Percentiles rank a stretch among this genome's conserved stretches.
phyloP scores from a whole-genome alignment of 2,329 filamentous ascomycete species.

The Leptographium radiaticola region DNA sequence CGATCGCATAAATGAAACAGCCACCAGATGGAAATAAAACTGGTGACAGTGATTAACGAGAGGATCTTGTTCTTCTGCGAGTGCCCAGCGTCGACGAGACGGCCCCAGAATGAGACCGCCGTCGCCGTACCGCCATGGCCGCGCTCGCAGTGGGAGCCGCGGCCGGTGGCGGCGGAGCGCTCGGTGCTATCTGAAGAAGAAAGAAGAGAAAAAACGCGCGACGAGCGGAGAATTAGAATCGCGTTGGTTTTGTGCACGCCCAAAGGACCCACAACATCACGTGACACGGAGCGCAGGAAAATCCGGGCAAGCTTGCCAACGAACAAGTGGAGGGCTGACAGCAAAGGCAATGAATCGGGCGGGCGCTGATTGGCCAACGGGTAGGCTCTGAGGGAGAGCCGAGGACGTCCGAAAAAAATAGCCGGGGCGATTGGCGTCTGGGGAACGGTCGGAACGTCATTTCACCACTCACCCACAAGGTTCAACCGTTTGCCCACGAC shows the following conservation, averaged over 20 bases:
- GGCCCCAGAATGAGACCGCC: conserved; percentile 13
- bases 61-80: conserved; percentile 38
- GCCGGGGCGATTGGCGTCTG: not conserved
- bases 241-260: not conserved
- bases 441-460: too few relatives aligned
- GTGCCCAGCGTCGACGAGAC: conserved; percentile 14
- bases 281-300: conserved; percentile 11
- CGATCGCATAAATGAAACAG: conserved; percentile 47
- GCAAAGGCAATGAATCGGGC: conserved; percentile 7
- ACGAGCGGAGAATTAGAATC: conserved; percentile 3
- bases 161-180: conserved; percentile 21
- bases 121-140: not conserved
- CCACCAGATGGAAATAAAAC: conserved; percentile 29
- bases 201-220: conserved; percentile 20
- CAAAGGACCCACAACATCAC: not conserved
- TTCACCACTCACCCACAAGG: not conserved
- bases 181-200: conserved; percentile 38
- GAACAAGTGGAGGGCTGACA: conserved; percentile 5
- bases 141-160: conserved; percentile 1
- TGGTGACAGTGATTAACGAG: conserved; percentile 43
- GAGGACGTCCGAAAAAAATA: conserved; percentile 22
- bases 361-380: conserved; percentile 9
- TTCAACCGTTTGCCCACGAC: not conserved
- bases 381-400: conserved; percentile 17
- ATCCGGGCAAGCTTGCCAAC: not conserved